Conservation (phyloP, 495 filamentous ascomycete species). For the Glutinoglossum americanum region DNA sequence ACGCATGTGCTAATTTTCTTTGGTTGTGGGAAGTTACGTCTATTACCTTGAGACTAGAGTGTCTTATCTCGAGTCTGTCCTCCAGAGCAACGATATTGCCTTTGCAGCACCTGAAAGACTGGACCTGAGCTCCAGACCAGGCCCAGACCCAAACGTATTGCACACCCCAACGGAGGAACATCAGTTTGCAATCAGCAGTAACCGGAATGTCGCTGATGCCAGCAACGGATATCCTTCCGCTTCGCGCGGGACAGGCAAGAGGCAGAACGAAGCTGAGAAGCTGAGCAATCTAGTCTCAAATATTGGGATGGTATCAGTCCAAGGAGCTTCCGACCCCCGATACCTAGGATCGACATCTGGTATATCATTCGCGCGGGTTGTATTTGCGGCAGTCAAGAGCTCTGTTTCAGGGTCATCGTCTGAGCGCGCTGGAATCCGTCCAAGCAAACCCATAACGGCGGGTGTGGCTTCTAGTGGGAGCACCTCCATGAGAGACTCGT, state of each 20-base stretch:
- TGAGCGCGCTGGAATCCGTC: conserved; percentile 33
- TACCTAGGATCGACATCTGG: conserved; percentile 75
- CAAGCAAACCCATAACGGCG: conserved; percentile 21
- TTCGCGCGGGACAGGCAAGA: conserved; percentile 17
- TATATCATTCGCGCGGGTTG: conserved; percentile 83
- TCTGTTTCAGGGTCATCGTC: conserved; percentile 36
- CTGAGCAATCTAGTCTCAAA: conserved; percentile 55
- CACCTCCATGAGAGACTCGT: conserved; percentile 67
- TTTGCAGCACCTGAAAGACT: conserved; percentile 25
- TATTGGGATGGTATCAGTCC: conserved; percentile 54
- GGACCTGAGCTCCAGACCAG: conserved; percentile 39
- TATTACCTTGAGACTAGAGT: conserved; percentile 81
- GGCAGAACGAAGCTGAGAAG: conserved; percentile 36
- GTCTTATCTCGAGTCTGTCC: conserved; percentile 58
- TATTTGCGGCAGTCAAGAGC: conserved; percentile 84
- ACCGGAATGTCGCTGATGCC: conserved; percentile 3
- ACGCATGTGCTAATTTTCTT: background rate
- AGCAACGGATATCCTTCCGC: conserved; percentile 3
- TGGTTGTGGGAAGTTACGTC: conserved; percentile 34
- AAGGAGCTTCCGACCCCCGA: conserved; percentile 53
- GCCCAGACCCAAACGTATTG: conserved; percentile 21
- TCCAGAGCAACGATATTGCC: conserved; percentile 43
- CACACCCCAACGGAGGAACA: conserved; percentile 22
- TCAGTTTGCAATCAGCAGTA: background rate
- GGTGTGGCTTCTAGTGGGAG: conserved; percentile 22